phyloP scores from a whole-genome alignment of 192 early-diverging fungal genomes.

The Dissophora globulifera region DNA sequence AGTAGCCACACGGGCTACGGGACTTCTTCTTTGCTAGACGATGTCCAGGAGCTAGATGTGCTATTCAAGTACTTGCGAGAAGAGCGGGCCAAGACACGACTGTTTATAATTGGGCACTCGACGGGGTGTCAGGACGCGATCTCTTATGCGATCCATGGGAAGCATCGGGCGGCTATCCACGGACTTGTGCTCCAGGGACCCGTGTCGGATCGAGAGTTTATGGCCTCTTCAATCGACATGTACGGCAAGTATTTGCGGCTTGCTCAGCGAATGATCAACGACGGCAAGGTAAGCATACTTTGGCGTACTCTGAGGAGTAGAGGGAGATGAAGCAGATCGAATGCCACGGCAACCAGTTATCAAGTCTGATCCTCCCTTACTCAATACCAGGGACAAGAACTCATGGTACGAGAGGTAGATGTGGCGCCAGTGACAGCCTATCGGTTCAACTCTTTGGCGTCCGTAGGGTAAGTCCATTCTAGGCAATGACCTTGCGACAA shows the following conservation, averaged over 20 bases:
- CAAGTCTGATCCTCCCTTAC: too few species aligned
- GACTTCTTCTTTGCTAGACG: slow-evolving; percentile 37
- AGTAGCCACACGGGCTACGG: slow-evolving; percentile 59
- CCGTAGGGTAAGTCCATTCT: slow-evolving; percentile 34
- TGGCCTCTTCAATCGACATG: slow-evolving; percentile 23
- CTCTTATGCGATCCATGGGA: slow-evolving; percentile 36
- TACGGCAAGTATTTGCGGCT: slow-evolving; percentile 36
- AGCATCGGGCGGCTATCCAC: slow-evolving; percentile 17
- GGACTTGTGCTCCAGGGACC: slow-evolving; percentile 56
- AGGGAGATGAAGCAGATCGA: too few species aligned
- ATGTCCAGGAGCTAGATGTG: slow-evolving; percentile 50
- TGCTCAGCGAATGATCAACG: slow-evolving; percentile 42
- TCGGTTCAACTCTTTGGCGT: slow-evolving; percentile 49
- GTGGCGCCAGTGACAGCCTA: slow-evolving; percentile 51
- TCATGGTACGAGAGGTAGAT: slow-evolving; percentile 50
- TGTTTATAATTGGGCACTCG: slow-evolving; percentile 59
- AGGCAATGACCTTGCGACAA: background rate
- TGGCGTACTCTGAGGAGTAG: too few species aligned
- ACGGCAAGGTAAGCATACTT: slow-evolving; percentile 51
- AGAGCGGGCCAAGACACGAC: slow-evolving; percentile 25
- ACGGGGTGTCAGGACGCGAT: slow-evolving; percentile 57
- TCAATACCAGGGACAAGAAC: slow-evolving; percentile 30
- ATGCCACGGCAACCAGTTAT: too few species aligned
- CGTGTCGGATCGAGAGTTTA: slow-evolving; percentile 57
- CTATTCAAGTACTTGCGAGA: slow-evolving; percentile 39